These are phyloP conservation scores for Colletotrichum filicis DNA, from an alignment of 2,329 filamentous ascomycete species.

Conservation along the genomic window DNA sequence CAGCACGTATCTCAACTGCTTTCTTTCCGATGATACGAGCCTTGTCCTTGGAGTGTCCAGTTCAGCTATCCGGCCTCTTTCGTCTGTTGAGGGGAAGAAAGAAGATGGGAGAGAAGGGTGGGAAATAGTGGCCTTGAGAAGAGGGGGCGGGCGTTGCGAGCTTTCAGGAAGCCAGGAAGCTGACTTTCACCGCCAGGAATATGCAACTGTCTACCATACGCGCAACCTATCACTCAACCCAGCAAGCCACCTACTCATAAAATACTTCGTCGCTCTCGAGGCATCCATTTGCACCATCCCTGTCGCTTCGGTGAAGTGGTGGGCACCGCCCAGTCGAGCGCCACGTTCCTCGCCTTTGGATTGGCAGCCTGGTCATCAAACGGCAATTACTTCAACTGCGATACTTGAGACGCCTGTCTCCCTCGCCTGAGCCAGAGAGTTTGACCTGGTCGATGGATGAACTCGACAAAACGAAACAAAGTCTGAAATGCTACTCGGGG, in stretches of 20 bases:
- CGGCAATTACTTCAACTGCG: not conserved
- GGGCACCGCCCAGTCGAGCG: constrained; percentile 1
- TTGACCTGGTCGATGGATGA: not conserved
- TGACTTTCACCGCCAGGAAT: constrained; percentile 14
- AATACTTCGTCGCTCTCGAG: not conserved
- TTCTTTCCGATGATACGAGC: not conserved
- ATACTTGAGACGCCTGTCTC: not conserved
- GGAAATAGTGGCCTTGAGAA: not conserved
- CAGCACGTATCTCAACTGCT: not conserved
- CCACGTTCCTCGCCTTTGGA: constrained; percentile 16
- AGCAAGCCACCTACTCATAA: constrained; percentile 23
- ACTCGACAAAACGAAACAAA: not conserved
- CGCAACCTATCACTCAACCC: constrained; percentile 19
- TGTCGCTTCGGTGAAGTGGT: constrained; percentile 32
- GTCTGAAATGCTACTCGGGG: too few relatives aligned
- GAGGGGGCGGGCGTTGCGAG: not conserved
- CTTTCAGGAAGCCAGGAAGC: not conserved
- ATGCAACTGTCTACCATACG: not conserved
- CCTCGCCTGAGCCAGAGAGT: not conserved
- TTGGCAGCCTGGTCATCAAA: constrained; percentile 22
- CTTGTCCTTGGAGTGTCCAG: not conserved
- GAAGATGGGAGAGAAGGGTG: not conserved
- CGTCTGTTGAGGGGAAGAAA: not conserved
- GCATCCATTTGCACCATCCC: constrained; percentile 22
- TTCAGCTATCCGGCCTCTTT: not conserved